Evolutionary conservation across 371 early-diverging fungal species (phyloP).

Genomic region (Syncephalastrum sp.): DNA sequence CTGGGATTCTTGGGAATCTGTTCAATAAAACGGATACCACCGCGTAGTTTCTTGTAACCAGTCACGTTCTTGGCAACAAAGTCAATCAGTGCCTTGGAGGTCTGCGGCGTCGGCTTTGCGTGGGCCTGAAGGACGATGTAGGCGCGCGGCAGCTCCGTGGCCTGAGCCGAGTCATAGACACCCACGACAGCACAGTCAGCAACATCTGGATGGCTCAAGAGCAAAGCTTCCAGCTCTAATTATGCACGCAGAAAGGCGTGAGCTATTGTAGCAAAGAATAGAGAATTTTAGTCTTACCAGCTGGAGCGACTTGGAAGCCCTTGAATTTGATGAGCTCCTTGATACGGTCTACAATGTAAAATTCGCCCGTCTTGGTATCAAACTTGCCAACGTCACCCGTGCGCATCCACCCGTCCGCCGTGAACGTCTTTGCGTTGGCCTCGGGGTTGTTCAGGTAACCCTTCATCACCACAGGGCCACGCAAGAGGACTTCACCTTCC

Average conservation of each 20-base stretch:
- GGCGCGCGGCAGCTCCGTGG: conserved; percentile 80
- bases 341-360: conserved; percentile 69
- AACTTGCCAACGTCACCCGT: conserved; percentile 84
- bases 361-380: conserved; percentile 51
- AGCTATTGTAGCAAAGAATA: conserved; percentile 3
- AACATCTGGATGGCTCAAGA: conserved; percentile 65
- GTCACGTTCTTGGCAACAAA: conserved; percentile 68
- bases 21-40: conserved; percentile 70
- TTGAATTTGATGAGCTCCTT: conserved; percentile 81
- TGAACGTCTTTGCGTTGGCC: conserved; percentile 72
- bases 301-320: conserved; percentile 77
- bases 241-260: conserved; percentile 4
- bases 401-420: conserved; percentile 71
- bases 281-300: conserved; percentile 20
- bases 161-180: conserved; percentile 45
- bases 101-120: conserved; percentile 15
- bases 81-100: conserved; percentile 24
- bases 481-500: conserved; percentile 74
- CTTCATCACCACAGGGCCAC: conserved; percentile 84
- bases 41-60: conserved; percentile 75
- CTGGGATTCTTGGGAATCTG: conserved; percentile 73
- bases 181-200: conserved; percentile 79
- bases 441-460: conserved; percentile 69
- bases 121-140: conserved; percentile 61
- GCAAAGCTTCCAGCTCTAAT: conserved; percentile 73